Conservation (phyloP, 805 yeast genomes). For the Huiozyma sinensis region DNA sequence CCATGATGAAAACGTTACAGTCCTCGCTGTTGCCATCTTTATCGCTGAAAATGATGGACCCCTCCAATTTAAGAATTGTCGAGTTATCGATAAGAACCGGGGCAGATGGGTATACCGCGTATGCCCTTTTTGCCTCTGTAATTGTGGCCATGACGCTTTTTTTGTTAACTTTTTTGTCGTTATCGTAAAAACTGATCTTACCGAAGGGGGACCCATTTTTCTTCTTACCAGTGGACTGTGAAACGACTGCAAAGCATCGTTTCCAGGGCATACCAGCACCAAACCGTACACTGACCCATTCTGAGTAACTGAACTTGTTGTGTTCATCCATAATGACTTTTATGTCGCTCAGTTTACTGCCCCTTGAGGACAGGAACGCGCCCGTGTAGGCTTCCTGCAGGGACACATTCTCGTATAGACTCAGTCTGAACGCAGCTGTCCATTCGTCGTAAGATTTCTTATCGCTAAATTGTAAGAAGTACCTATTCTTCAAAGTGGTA, state of each 20-base stretch:
- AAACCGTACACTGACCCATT: constrained; percentile 88
- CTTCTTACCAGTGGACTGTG: constrained; percentile 44
- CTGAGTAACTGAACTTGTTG: constrained; percentile 77
- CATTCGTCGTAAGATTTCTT: constrained; percentile 56
- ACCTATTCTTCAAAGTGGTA: constrained; percentile 84
- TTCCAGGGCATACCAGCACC: constrained; percentile 98
- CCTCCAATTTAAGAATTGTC: constrained; percentile 83
- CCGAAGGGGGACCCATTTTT: constrained; percentile 38
- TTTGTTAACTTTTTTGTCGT: constrained; percentile 62
- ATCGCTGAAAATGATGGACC: constrained; percentile 49
- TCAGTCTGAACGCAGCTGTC: constrained; percentile 73
- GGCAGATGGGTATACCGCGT: constrained; percentile 85
- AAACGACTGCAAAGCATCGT: constrained; percentile 81
- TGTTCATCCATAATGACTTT: constrained; percentile 65
- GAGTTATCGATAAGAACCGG: constrained; percentile 72
- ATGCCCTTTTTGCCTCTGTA: constrained; percentile 54
- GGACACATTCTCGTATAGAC: constrained; percentile 68
- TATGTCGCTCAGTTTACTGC: constrained; percentile 77
- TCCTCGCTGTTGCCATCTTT: constrained; percentile 37
- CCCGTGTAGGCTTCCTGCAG: constrained; percentile 96
- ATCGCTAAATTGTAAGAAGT: constrained; percentile 68
- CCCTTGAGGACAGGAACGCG: constrained; percentile 80
- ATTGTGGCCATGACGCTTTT: constrained; percentile 72
- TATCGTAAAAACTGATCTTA: constrained; percentile 64
- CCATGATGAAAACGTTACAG: constrained; percentile 44